These are phyloP conservation scores for Aspergillus sp. DNA, from an alignment of 2,329 filamentous ascomycete genomes.

Conservation along the genomic window DNA sequence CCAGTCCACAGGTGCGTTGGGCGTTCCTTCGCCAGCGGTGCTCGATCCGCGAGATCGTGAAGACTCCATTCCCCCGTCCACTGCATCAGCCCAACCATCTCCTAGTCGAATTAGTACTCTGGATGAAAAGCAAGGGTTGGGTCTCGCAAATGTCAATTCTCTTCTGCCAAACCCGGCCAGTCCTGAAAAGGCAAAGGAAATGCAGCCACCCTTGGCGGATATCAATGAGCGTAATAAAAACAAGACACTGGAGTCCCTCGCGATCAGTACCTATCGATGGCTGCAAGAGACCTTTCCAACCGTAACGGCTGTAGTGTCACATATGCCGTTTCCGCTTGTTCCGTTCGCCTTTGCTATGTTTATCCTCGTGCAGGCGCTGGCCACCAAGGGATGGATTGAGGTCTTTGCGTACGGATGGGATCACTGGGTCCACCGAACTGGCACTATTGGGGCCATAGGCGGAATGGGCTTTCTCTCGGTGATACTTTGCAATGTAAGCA, in stretches of 20 bases:
- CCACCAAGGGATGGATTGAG: constrained; percentile 72
- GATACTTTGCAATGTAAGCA: constrained; percentile 68
- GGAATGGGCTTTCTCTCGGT: constrained; percentile 74
- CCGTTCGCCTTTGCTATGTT: constrained; percentile 76
- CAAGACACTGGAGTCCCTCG: constrained; percentile 54
- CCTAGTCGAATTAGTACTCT: not conserved
- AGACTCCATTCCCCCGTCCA: too few species aligned
- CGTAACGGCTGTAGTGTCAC: constrained; percentile 61
- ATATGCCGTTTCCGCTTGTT: constrained; percentile 66
- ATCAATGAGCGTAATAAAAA: too few species aligned
- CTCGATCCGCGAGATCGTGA: not conserved
- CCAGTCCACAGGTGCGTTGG: not conserved
- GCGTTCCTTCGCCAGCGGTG: not conserved
- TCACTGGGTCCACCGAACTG: constrained; percentile 69
- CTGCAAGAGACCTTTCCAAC: constrained; percentile 70
- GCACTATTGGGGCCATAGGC: constrained; percentile 65
- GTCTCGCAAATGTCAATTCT: constrained; percentile 1
- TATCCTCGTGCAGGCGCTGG: constrained; percentile 68
- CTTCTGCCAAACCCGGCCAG: not conserved
- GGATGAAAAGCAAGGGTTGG: not conserved
- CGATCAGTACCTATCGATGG: constrained; percentile 54
- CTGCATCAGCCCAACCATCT: not conserved
- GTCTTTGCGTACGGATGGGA: constrained; percentile 74
- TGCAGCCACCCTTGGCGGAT: not conserved
- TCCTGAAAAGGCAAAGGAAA: not conserved